phyloP scores from a whole-genome alignment of 495 filamentous ascomycete genomes.

The Pyronema domesticum region DNA sequence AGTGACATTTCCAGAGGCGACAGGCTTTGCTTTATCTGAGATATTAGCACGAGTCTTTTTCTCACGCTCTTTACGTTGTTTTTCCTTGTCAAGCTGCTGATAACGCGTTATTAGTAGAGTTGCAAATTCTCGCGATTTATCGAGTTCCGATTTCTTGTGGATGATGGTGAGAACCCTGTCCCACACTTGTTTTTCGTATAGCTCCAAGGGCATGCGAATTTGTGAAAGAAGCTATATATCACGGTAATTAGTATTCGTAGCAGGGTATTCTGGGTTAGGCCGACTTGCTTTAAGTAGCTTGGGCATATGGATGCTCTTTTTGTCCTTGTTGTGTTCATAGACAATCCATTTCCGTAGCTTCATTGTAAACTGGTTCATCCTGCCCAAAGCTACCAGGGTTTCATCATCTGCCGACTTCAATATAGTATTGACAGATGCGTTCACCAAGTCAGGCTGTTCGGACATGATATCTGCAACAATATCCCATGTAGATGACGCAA shows the following conservation, averaged over 20 bases:
- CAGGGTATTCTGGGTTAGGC: background rate
- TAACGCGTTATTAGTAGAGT: constrained; percentile 12
- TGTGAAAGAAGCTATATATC: constrained; percentile 16
- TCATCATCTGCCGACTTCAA: constrained; percentile 20
- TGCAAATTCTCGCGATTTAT: constrained; percentile 20
- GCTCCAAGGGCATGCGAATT: constrained; percentile 17
- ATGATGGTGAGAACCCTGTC: constrained; percentile 18
- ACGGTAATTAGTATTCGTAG: constrained; percentile 4
- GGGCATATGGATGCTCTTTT: constrained; percentile 12
- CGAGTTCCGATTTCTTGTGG: constrained; percentile 21
- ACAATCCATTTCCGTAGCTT: constrained; percentile 23
- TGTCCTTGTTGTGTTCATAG: constrained; percentile 22
- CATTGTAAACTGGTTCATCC: constrained; percentile 20
- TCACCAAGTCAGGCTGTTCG: constrained; percentile 16
- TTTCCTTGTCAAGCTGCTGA: constrained; percentile 14
- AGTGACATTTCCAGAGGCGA: constrained; percentile 10
- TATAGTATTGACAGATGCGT: constrained; percentile 19
- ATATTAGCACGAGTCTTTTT: constrained; percentile 13
- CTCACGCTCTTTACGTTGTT: constrained; percentile 15
- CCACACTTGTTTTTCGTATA: constrained; percentile 22
- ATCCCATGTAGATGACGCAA: constrained; percentile 21
- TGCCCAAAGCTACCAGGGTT: constrained; percentile 17
- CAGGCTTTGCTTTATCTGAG: constrained; percentile 18
- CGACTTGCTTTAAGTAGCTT: constrained; percentile 20
- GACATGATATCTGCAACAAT: constrained; percentile 14